Percentiles rank a stretch among this genome's conserved stretches.
Conservation (phyloP, 257 asterid genomes). For the Jasminum sambac region DNA sequence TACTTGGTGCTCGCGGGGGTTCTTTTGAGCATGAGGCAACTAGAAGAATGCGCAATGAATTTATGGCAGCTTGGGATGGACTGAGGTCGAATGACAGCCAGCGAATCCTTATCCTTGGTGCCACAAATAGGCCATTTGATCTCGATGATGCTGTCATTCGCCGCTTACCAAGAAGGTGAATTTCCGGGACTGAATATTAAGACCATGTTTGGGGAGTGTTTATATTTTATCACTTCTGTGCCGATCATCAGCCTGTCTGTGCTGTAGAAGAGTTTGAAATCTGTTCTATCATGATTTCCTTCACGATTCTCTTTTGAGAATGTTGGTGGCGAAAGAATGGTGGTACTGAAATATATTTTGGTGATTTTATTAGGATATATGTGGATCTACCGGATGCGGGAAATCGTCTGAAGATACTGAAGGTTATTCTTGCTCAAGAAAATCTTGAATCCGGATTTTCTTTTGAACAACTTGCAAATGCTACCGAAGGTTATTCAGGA, state of each 20-base stretch:
- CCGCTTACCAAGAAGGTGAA: constrained; percentile 90
- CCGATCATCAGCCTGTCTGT: neutral
- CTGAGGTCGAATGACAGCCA: constrained; percentile 94
- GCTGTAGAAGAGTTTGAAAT: neutral
- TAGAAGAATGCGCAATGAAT: constrained; percentile 96
- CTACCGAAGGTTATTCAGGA: constrained; percentile 97
- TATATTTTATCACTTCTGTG: too few relatives aligned
- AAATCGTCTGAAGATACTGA: constrained; percentile 83
- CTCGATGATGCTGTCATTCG: constrained; percentile 99
- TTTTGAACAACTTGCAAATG: constrained; percentile 80
- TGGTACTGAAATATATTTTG: constrained; percentile 23
- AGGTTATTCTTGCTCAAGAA: constrained; percentile 79
- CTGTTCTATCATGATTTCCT: neutral
- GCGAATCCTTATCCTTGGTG: constrained; percentile 94
- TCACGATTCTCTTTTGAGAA: neutral
- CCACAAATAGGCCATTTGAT: constrained; percentile 97
- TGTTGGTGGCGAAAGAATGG: neutral
- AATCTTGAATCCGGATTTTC: constrained; percentile 67
- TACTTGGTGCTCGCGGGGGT: constrained; percentile 99
- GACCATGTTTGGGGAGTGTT: neutral
- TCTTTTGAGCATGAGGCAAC: constrained; percentile 97
- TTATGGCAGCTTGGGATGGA: constrained; percentile 99
- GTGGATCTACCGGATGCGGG: constrained; percentile 95
- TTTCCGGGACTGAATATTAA: neutral
- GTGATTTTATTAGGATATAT: constrained; percentile 64